Conservation (phyloP, 495 filamentous ascomycete genomes). For the Mytilinidion resinicola region DNA sequence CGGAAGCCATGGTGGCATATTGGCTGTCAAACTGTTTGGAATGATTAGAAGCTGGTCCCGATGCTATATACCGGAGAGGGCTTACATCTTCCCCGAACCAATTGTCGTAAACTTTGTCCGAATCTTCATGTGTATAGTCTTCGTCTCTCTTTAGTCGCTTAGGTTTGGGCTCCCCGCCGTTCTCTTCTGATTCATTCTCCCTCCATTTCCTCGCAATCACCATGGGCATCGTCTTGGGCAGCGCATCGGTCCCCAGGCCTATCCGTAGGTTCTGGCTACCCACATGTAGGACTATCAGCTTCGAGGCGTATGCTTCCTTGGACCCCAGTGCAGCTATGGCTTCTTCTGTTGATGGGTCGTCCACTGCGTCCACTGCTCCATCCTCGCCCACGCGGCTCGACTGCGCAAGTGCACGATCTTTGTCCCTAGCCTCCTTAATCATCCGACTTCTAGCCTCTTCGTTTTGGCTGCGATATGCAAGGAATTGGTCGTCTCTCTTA, state of each 20-base stretch:
- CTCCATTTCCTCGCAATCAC: slow-evolving; percentile 71
- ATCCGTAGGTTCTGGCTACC: slow-evolving; percentile 96
- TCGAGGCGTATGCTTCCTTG: slow-evolving; percentile 57
- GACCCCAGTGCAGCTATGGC: slow-evolving; percentile 35
- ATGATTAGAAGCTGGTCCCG: too few relatives aligned
- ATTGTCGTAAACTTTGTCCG: slow-evolving; percentile 52
- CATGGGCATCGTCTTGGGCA: slow-evolving; percentile 93
- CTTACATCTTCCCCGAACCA: slow-evolving; percentile 76
- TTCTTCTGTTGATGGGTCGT: slow-evolving; percentile 50
- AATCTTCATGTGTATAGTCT: slow-evolving; percentile 39
- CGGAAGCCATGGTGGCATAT: slow-evolving; percentile 72
- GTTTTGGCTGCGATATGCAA: slow-evolving; percentile 77
- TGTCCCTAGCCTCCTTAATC: slow-evolving; percentile 75
- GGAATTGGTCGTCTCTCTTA: slow-evolving; percentile 93
- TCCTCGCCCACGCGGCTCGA: slow-evolving; percentile 48
- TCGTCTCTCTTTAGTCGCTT: slow-evolving; percentile 76
- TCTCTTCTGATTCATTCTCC: slow-evolving; percentile 75
- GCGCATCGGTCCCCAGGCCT: slow-evolving; percentile 85
- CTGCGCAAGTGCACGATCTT: slow-evolving; percentile 75
- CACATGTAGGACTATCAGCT: slow-evolving; percentile 92
- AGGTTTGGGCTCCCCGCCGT: slow-evolving; percentile 69
- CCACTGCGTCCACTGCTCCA: slow-evolving; percentile 51
- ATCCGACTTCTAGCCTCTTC: slow-evolving; percentile 75
- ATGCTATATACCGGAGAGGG: not conserved
- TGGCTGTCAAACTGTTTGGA: slow-evolving; percentile 58